Evolutionary conservation across 2,329 filamentous ascomycete genomes (phyloP), one percentile per base, ranked within the genome.

Genomic region (Talaromyces sp.): DNA sequence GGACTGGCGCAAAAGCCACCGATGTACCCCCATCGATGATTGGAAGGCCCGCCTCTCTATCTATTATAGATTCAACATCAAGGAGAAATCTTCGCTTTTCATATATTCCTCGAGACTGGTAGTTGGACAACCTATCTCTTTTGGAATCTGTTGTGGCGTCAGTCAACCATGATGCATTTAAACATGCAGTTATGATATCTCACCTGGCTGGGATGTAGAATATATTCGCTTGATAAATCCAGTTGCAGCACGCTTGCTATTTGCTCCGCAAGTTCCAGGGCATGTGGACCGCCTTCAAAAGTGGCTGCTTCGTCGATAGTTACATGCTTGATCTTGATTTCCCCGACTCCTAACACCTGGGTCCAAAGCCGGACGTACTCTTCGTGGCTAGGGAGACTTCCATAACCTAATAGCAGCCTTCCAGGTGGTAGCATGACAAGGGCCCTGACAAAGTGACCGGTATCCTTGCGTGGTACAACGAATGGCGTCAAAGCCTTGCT

Each of bases 81-180:
- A 31, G 4, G 58, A 59, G 15, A 40, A 59, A 15, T 59, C 58
- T 59, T 59, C 58, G 13, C 25, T 59, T 29, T 47, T 22, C 40
- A 59, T 59, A 29, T 59, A 59, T 2, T 59, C 58, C 36, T 59
- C 58, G 13, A 59, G 34, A 45, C 58, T 29, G 13, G 38, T 43
- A 19, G 25, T 29, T 31, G 22, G 58, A n/a, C 58, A 58, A 19
- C 51, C 51, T 34, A 54, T 54, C 10, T 54, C 51, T 54, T 54
- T 54, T 11, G 51, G 29, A 13, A 54, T 34, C 51, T 54, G 29
- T 53, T 54, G 49, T 13, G 27, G 5, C 17, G 25, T 54, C n/a
- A 54, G n/a, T 34, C 51, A 10, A 54, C 29, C 8, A 19, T 11
- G 11, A 36, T 36, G 34, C 34, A 36, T 15, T 5, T 13, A 36